Evolutionary conservation across 306 rosid species (phyloP), one percentile per base, ranked within the genome.

Genomic region (Rosa lucieae): DNA sequence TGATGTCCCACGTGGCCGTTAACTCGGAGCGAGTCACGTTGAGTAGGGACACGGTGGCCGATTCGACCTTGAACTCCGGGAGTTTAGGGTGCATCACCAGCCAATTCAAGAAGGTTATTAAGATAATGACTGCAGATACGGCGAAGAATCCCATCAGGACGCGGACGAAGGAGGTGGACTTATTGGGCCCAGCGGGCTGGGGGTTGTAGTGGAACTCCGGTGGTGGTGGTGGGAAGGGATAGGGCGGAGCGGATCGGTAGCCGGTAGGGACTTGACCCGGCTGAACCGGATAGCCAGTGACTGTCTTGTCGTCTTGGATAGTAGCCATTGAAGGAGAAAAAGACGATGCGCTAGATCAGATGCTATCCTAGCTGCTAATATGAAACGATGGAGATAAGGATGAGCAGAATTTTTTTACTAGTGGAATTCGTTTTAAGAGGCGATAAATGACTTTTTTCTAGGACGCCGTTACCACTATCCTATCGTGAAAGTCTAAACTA

Each of bases 11-110:
- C 5, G 39, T 32, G 52, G 84, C 86, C 9, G 78, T 73, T 44
- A 85, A 39, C n/a, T 37, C 11, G 14, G 78, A 23, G 77, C 52
- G 56, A 13, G 80, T 77, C 5, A 63, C 4, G 70, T 78, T 72
- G 74, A 71, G 79, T 5, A 51, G 43, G 44, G 44, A 55, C 12
- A 81, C 82, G 0, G 77, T 40, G 73, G 82, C 79, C 56, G 87
- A 83, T 66, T 49, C 81, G 75, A 86, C 75, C 23, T 56, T 71
- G 77, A 78, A 83, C 47, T 10, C 74, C 12, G 87, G 85, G 35
- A 71, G 29, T 2, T 23, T 47, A 23, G 84, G 82, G 47, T 23
- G 62, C 18, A 80, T 66, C 51, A 58, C 49, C 48, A 77, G 48
- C 82, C 79, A 80, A 20, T 32, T 21, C 77, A 77, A 14, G 46